phyloP scores from a whole-genome alignment of 2,329 filamentous ascomycete genomes.

The Trichoderma sp. region DNA sequence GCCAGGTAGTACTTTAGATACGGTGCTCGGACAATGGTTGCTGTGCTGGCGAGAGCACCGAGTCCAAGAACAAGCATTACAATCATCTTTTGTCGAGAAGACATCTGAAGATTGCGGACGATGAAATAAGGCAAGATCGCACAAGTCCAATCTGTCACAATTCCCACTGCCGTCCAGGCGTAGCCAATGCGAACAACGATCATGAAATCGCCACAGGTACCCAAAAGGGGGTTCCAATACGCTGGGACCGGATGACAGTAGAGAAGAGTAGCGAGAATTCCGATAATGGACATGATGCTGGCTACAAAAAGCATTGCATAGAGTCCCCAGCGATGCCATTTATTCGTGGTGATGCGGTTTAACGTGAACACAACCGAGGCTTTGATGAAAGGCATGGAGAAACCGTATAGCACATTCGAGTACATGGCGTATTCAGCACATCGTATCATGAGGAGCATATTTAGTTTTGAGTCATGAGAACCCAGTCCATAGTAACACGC shows the following conservation, averaged over 20 bases:
- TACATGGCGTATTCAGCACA: not conserved
- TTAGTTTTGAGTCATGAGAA: not conserved
- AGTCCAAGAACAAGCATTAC: not conserved
- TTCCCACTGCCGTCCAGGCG: not conserved
- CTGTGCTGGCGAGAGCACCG: not conserved
- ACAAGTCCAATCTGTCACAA: not conserved
- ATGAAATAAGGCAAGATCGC: not conserved
- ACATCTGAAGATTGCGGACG: not conserved
- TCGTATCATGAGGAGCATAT: not conserved
- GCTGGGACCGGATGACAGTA: not conserved
- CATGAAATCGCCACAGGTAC: not conserved
- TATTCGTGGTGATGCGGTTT: not conserved
- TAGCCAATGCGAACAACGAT: not conserved
- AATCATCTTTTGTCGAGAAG: not conserved
- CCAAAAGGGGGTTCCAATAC: not conserved
- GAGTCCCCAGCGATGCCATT: not conserved
- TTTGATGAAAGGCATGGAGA: not conserved
- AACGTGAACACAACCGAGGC: not conserved
- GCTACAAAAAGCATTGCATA: not conserved
- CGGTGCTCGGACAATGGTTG: not conserved
- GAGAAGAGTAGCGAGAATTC: not conserved
- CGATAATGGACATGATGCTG: not conserved
- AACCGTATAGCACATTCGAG: not conserved
- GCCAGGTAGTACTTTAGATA: not conserved
- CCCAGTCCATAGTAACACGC: not conserved